A percentile compares a stretch with the other conserved stretches of the same genome.
Conservation (phyloP, 2,329 filamentous ascomycete species). For the Xylaria sp. region DNA sequence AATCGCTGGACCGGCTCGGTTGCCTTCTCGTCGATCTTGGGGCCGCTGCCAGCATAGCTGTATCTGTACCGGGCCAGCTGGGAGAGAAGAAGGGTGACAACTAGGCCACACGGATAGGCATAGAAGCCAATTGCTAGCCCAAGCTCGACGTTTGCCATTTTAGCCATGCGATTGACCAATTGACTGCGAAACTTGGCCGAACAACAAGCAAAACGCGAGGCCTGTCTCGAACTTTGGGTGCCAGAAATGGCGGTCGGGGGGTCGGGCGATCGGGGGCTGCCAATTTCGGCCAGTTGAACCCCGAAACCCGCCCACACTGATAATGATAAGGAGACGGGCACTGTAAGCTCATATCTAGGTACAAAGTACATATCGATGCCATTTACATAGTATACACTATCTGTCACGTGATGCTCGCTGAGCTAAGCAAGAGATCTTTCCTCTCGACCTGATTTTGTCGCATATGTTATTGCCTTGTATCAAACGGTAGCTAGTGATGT, state of each 20-base stretch:
- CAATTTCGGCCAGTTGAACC: too few species aligned
- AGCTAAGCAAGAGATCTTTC: too few species aligned
- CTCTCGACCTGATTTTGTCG: too few species aligned
- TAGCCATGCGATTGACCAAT: constrained; percentile 17
- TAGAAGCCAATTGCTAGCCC: constrained; percentile 50
- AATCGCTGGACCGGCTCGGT: constrained; percentile 38
- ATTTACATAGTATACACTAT: too few species aligned
- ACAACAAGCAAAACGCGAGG: neutral
- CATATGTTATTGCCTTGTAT: too few species aligned
- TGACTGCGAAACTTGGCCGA: constrained; percentile 6
- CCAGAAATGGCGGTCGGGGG: neutral
- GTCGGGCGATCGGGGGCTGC: too few species aligned
- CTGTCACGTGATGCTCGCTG: too few species aligned
- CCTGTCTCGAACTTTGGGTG: neutral
- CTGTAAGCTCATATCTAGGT: too few species aligned
- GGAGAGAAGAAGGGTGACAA: constrained; percentile 44
- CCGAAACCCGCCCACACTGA: too few species aligned
- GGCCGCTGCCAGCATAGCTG: constrained; percentile 37
- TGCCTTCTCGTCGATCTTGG: constrained; percentile 39
- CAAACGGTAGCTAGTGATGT: too few species aligned
- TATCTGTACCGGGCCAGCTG: constrained; percentile 47
- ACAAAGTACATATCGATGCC: too few species aligned
- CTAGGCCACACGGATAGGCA: constrained; percentile 48
- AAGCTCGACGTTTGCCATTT: constrained; percentile 44
- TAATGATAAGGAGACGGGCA: constrained; percentile 1